Percentiles rank a stretch among this genome's conserved stretches.
phyloP scores from a whole-genome alignment of 2,329 filamentous ascomycete genomes.

The Phoma sp. region DNA sequence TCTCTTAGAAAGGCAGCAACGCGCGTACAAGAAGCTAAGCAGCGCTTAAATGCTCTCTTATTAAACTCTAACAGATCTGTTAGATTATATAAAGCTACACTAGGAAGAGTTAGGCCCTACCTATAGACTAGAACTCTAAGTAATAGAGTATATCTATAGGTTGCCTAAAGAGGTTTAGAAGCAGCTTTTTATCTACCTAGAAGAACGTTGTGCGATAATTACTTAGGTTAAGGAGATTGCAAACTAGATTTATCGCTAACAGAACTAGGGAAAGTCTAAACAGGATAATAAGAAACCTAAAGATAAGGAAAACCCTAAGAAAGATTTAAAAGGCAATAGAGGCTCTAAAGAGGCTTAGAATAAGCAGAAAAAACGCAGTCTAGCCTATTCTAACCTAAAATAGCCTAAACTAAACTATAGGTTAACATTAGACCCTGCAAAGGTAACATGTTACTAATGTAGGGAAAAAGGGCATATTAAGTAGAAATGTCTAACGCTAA shows the following conservation, averaged over 20 bases:
- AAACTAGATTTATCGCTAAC: neutral
- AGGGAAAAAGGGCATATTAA: neutral
- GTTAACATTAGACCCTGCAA: neutral
- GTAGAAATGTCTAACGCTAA: neutral
- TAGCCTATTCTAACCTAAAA: neutral
- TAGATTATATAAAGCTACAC: neutral
- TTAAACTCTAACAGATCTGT: neutral
- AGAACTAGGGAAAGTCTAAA: too few species aligned
- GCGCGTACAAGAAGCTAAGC: neutral
- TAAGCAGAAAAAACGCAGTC: neutral
- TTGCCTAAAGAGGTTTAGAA: neutral
- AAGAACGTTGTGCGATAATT: neutral
- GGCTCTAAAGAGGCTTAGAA: neutral
- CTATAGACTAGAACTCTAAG: neutral
- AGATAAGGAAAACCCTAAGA: neutral
- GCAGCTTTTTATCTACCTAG: neutral
- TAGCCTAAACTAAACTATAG: too few species aligned
- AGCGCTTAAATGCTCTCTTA: neutral
- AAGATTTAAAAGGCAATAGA: neutral
- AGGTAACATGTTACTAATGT: neutral
- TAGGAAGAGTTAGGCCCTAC: neutral
- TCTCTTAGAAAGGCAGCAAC: neutral
- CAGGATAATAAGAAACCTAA: neutral
- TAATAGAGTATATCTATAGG: neutral
- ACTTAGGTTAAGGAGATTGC: neutral